Base-by-base conservation (phyloP, 257 asterid species). In the Scutellaria galericulata region DNA sequence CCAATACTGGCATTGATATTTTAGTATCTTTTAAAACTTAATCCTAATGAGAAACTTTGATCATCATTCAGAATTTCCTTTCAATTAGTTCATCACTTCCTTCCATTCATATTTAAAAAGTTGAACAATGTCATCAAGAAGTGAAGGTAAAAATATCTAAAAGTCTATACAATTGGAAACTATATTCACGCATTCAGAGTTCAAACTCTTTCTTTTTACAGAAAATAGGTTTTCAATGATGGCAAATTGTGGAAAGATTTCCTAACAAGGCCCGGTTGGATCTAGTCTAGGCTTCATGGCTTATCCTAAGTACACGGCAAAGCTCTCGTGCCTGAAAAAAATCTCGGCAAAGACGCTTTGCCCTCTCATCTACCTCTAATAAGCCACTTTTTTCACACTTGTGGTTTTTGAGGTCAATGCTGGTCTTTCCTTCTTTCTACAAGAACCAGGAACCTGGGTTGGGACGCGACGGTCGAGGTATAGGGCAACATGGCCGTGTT, bases 161-260 rank as follows among this genome's bases (percentile, higher is more conserved):
- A 40, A 47, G 40, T 71, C 83, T 86, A 79, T 76, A 84, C 86
- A 83, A 50, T 74, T 78, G 46, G 77, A 57, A 80, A 59, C 83
- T 77, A 74, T 46, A 63, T 57, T 31, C 60, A 80, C 40, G 69
- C 86, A 73, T 61, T 70, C 80, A 79, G 56, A 73, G 73, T 59
- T 71, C 70, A 77, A 76, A 77, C 77, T 71, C 48, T 65, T 42
- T 56, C 42, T 61, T 59, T 66, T 80, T 74, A 78, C 66, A 47
- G 37, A 42, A 64, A 54, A 46, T 41, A 69, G 15, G 9, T 75
- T 66, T 60, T 57, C 64, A 65, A 31, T 31, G 37, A 31, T 31
- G 37, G 37, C 37, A 31, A 67, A 66, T 56, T 24, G 73, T 62
- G 15, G 46, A 72, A 51, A n/a, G 35, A 10, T 41, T 37, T 74